A percentile compares a stretch with the other conserved stretches of the same genome.
Conservation (phyloP, 73 alveolate species). For the Paramecium octaurelia region DNA sequence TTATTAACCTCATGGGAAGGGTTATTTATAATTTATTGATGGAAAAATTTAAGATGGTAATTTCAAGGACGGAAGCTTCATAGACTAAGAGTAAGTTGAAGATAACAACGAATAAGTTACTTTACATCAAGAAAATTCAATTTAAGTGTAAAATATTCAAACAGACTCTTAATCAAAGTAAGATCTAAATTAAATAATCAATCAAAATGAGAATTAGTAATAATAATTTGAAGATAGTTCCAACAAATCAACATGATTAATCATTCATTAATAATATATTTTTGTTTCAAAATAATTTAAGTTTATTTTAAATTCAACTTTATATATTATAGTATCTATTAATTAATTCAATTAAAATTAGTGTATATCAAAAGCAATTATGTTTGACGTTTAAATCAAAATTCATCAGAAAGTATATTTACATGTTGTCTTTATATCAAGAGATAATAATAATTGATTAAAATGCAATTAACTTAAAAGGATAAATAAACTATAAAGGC, state of each 20-base stretch:
- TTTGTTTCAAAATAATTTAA: not conserved
- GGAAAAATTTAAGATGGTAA: slow-evolving; percentile 42
- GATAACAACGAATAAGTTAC: not conserved
- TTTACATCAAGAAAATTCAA: not conserved
- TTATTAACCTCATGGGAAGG: slow-evolving; percentile 58
- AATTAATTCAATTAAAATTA: no score
- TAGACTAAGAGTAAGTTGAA: not conserved
- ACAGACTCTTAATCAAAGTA: not conserved
- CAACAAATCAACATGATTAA: not conserved
- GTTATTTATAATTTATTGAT: slow-evolving; percentile 28
- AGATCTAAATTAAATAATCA: not conserved
- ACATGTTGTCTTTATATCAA: no score
- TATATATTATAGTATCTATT: no score
- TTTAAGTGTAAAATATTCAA: not conserved
- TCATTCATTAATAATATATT: not conserved
- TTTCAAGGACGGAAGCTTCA: slow-evolving; percentile 15
- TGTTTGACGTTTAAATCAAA: no score
- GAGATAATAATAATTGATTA: no score
- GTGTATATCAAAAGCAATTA: no score
- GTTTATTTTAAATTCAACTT: no score
- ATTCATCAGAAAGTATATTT: no score
- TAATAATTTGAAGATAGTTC: not conserved
- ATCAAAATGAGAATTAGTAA: not conserved
- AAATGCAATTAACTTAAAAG: no score
- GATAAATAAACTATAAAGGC: not conserved